Conservation (phyloP, 129 eudicot species). For the Silybum marianum region DNA sequence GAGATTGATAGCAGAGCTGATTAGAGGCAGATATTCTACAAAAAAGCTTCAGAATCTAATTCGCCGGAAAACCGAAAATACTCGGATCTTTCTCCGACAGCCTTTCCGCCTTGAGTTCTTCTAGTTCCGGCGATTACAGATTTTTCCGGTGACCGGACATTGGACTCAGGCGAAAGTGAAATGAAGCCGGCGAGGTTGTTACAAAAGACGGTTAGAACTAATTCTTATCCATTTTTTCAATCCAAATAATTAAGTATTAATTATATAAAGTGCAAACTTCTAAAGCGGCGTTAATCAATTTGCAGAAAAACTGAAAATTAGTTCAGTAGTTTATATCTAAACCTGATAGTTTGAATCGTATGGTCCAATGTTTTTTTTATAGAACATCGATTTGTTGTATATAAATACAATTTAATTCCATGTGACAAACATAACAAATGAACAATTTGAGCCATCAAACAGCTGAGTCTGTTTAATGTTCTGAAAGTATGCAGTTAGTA, state of each 20-base stretch:
- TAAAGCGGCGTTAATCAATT: background rate
- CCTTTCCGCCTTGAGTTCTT: slow-evolving; percentile 22
- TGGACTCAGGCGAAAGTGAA: slow-evolving; percentile 33
- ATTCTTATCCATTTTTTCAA: background rate
- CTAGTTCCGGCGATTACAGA: too few relatives aligned
- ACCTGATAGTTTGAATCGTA: background rate
- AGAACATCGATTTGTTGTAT: too few relatives aligned
- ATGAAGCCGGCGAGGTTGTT: slow-evolving; percentile 48
- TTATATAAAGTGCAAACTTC: background rate
- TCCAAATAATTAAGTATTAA: background rate
- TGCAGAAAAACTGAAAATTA: slow-evolving; percentile 38
- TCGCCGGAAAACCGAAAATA: slow-evolving; percentile 28
- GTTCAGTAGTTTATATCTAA: background rate
- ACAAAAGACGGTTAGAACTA: slow-evolving; percentile 44
- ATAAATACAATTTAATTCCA: background rate
- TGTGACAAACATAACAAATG: background rate
- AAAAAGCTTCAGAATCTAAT: slow-evolving; percentile 43
- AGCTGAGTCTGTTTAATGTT: too few relatives aligned
- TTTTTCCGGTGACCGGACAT: slow-evolving; percentile 26
- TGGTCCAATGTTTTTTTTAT: background rate
- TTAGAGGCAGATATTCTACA: slow-evolving; percentile 41
- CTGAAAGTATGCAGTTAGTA: too few relatives aligned
- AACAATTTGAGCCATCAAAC: background rate
- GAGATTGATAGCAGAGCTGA: slow-evolving; percentile 28
- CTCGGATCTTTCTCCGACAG: slow-evolving; percentile 43